Base-by-base conservation (phyloP, 495 filamentous ascomycete genomes). In the Aspergillus olivimuriae region DNA sequence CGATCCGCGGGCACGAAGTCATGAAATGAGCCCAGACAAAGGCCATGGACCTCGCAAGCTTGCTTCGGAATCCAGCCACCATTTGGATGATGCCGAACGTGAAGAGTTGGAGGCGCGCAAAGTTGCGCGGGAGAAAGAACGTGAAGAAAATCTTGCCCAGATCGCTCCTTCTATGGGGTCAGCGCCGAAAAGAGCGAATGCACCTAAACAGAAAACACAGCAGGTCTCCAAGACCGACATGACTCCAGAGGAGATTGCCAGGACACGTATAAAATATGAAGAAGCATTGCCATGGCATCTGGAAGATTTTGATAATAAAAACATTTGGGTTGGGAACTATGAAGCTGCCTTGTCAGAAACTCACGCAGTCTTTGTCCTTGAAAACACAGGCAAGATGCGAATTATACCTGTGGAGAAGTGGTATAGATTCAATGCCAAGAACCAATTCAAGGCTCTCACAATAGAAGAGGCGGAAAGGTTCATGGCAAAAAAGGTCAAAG, bases 281-380 rank as follows among this genome's bases (percentile, higher is more conserved):
- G 92, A 98, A 56, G 85, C 87, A 6, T 66, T 95, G 31, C 94
- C 94, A 8, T 98, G 92, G 92, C 89, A 95, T 58, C 61, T 98
- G 36, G 92, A 98, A 56, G 92, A 98, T 62, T 94, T 89, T 41
- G 90, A 96, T 52, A 85, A 87, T 55, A 94, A 88, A 55, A 86
- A 94, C 49, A 83, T 83, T 2, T 98, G 89, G 89, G 83, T 90
- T 18, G 94, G 91, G 15, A 84, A 82, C 33, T 94, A 95, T 50
- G 84, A 96, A 56, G 82, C 82, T 9, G 83, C 84, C 18, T 66
- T 96, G 36, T 94, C 89, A 0, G 81, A 90, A 34, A 78, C 76
- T 0, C 78, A 83, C 55, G 82, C 85, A 5, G 81, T 89, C 18
- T 79, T 98, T 44, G 72, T 86, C 11, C 74, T 85, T 15, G 82